A percentile compares a stretch with the other conserved stretches of the same genome.
These are phyloP conservation scores for Albizia julibrissin DNA, from an alignment of 306 rosid species.

Conservation along the genomic window DNA sequence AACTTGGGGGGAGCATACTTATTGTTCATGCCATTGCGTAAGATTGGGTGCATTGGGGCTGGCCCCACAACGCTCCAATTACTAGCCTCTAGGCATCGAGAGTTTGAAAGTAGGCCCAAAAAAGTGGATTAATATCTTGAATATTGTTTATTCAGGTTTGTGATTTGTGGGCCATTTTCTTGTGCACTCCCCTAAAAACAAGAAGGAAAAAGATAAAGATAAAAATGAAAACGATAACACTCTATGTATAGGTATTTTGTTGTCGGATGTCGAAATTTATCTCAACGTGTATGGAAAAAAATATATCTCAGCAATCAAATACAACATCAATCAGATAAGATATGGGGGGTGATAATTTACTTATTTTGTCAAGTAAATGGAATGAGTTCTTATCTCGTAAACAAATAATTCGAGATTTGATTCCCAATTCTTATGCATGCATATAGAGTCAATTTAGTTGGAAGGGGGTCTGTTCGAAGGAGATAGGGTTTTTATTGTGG, in stretches of 20 bases:
- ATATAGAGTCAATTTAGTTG: background rate
- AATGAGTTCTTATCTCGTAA: background rate
- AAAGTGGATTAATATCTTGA: background rate
- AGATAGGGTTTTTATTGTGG: background rate
- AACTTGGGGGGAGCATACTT: too few species aligned
- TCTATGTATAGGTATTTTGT: background rate
- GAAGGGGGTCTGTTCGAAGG: background rate
- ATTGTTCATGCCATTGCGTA: background rate
- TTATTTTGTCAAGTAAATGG: background rate
- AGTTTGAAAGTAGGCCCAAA: background rate
- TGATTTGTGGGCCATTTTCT: background rate
- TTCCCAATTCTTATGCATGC: background rate
- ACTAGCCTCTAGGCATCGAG: background rate
- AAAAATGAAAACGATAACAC: background rate
- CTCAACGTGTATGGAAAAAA: too few species aligned
- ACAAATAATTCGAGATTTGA: background rate
- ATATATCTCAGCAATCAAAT: background rate
- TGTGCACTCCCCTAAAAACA: too few species aligned
- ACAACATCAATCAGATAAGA: background rate
- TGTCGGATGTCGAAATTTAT: background rate
- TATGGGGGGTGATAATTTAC: background rate
- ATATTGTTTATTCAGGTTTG: background rate
- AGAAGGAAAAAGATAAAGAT: background rate
- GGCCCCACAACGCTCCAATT: background rate
- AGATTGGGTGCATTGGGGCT: background rate